These are phyloP conservation scores for Trichosporon faecale DNA, from an alignment of 1,284 basidiomycete species.

Conservation along the genomic window DNA sequence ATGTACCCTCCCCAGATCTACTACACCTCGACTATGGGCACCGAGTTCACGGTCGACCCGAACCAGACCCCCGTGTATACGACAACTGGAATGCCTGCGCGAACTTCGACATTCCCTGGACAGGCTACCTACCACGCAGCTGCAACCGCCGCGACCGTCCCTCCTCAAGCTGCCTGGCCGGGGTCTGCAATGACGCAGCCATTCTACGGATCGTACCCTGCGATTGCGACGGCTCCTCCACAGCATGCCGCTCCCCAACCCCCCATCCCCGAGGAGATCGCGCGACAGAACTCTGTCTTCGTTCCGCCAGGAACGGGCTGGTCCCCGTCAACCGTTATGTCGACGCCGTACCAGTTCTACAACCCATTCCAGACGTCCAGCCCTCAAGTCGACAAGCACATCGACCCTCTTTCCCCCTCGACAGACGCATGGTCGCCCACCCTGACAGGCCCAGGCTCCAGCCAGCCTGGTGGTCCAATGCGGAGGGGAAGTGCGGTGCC, in stretches of 20 bases:
- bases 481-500: conserved; percentile 11
- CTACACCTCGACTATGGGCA: conserved; percentile 20
- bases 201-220: conserved; percentile 19
- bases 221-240: conserved; percentile 11
- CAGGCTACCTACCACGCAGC: conserved; percentile 18
- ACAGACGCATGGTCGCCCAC: conserved; percentile 20
- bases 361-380: conserved; percentile 13
- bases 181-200: conserved; percentile 12
- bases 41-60: conserved; percentile 17
- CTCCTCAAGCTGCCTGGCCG: conserved; percentile 19
- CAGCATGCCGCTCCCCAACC: conserved; percentile 13
- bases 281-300: conserved; percentile 19
- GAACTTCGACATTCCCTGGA: not conserved
- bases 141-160: conserved; percentile 14
- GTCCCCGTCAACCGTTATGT: conserved; percentile 22
- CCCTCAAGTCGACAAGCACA: conserved; percentile 17
- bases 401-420: conserved; percentile 17
- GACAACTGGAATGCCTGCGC: not conserved
- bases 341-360: conserved; percentile 24
- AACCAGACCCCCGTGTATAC: conserved; percentile 7
- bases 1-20: conserved; percentile 25
- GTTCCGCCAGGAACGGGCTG: conserved; percentile 16
- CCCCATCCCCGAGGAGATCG: conserved; percentile 17
- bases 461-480: conserved; percentile 1
- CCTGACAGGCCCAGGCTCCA: not conserved